A percentile compares a stretch with the other conserved stretches of the same genome.
Evolutionary conservation across 345 rosid species (phyloP).

Genomic region (Citrus reticulata): DNA sequence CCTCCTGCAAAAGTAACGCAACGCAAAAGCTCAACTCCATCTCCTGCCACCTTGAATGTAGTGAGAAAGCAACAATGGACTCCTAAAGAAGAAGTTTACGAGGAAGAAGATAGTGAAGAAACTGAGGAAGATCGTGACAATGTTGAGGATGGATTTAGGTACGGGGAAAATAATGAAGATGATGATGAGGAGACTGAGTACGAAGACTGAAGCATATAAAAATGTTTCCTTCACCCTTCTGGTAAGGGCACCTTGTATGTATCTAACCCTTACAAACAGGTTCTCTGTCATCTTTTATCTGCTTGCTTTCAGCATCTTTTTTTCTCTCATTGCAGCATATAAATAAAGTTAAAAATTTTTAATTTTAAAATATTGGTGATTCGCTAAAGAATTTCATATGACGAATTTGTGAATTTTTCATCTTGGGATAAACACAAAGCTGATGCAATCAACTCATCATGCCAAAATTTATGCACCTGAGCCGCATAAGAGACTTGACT

Average conservation of each 20-base stretch:
- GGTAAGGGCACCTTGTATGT: neutral
- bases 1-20: slow-evolving; percentile 55
- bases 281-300: neutral
- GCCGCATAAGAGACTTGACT: too few relatives aligned
- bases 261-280: neutral
- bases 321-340: neutral
- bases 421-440: too few relatives aligned
- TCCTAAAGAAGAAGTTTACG: slow-evolving; percentile 48
- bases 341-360: neutral
- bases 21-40: slow-evolving; percentile 59
- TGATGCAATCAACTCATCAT: too few relatives aligned
- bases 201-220: slow-evolving; percentile 51
- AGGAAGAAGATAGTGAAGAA: slow-evolving; percentile 88
- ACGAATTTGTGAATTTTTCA: neutral
- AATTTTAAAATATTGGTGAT: neutral
- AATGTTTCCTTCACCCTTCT: neutral
- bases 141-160: slow-evolving; percentile 82
- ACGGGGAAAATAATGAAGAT: slow-evolving; percentile 61
- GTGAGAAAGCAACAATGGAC: slow-evolving; percentile 57
- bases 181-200: slow-evolving; percentile 94
- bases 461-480: too few relatives aligned
- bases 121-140: slow-evolving; percentile 86
- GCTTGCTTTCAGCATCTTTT: neutral
- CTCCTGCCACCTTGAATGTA: slow-evolving; percentile 43
- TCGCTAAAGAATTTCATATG: too few relatives aligned